Conservation (phyloP, 306 rosid species). For the Cucumis hystrix region DNA sequence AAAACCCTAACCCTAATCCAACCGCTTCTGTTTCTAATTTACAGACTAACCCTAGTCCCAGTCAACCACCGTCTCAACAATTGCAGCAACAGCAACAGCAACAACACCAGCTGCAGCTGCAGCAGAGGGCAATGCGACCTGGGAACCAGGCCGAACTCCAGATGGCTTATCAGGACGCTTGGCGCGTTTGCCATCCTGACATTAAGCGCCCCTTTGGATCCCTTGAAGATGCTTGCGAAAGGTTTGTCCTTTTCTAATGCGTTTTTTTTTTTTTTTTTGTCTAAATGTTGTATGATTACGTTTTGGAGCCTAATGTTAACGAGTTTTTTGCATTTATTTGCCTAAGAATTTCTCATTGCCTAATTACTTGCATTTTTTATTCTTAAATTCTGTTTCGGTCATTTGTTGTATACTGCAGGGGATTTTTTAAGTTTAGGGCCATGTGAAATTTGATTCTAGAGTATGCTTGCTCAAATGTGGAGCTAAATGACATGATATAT, state of each 20-base stretch:
- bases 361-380: not conserved
- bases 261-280: not conserved
- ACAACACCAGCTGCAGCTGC: not conserved
- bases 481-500: not conserved
- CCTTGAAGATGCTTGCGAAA: constrained; percentile 88
- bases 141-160: constrained; percentile 76
- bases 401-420: not conserved
- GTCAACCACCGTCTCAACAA: constrained; percentile 9
- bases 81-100: constrained; percentile 11
- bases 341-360: not conserved
- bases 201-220: constrained; percentile 83
- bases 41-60: constrained; percentile 36
- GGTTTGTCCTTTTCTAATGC: constrained; percentile 21
- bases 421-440: not conserved
- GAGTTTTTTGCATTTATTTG: not conserved
- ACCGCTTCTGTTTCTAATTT: constrained; percentile 8
- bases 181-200: constrained; percentile 88
- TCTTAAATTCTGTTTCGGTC: not conserved
- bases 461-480: not conserved
- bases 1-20: constrained; percentile 20
- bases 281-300: not conserved
- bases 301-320: not conserved
- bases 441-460: not conserved
- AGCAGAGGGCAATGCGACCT: constrained; percentile 49
- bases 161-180: constrained; percentile 96